Conservation (phyloP, 2,329 filamentous ascomycete genomes). For the Diplocarpon rosae region DNA sequence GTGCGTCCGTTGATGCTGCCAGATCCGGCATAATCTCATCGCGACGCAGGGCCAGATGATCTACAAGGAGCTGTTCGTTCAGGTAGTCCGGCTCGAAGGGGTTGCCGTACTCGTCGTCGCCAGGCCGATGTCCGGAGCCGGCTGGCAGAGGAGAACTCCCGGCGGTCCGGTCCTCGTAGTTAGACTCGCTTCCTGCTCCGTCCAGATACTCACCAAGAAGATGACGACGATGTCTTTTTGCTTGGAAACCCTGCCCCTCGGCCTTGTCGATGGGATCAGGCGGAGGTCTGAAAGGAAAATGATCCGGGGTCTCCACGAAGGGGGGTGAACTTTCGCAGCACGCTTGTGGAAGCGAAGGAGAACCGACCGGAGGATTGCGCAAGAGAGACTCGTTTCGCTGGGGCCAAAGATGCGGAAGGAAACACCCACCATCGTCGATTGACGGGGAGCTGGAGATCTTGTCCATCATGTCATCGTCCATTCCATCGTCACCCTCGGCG, state of each 20-base stretch:
- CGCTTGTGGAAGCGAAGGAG: slow-evolving; percentile 24
- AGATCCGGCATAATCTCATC: not conserved
- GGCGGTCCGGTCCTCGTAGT: slow-evolving; percentile 44
- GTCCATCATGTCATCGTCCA: slow-evolving; percentile 90
- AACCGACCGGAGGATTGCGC: slow-evolving; percentile 7
- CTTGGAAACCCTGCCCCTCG: slow-evolving; percentile 15
- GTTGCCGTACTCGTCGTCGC: slow-evolving; percentile 12
- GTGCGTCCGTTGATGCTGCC: not conserved
- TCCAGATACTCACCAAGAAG: slow-evolving; percentile 37
- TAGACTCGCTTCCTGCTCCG: slow-evolving; percentile 14
- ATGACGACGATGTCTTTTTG: slow-evolving; percentile 33
- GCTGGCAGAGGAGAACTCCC: slow-evolving; percentile 4
- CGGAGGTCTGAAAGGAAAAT: slow-evolving; percentile 18
- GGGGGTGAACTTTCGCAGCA: slow-evolving; percentile 26
- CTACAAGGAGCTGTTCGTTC: slow-evolving; percentile 11
- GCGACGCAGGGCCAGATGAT: slow-evolving; percentile 1
- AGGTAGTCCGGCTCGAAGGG: slow-evolving; percentile 15
- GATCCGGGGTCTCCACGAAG: slow-evolving; percentile 23
- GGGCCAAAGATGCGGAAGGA: slow-evolving; percentile 24
- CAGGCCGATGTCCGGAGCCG: not conserved
- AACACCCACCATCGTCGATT: slow-evolving; percentile 93
- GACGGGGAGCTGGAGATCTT: slow-evolving; percentile 98
- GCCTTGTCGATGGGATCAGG: slow-evolving; percentile 18
- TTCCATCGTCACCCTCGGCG: slow-evolving; percentile 59
- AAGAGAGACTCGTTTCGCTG: slow-evolving; percentile 22